These are phyloP conservation scores for Hyphodiscus sp. DNA, from an alignment of 2,329 filamentous ascomycete species.

Conservation along the genomic window DNA sequence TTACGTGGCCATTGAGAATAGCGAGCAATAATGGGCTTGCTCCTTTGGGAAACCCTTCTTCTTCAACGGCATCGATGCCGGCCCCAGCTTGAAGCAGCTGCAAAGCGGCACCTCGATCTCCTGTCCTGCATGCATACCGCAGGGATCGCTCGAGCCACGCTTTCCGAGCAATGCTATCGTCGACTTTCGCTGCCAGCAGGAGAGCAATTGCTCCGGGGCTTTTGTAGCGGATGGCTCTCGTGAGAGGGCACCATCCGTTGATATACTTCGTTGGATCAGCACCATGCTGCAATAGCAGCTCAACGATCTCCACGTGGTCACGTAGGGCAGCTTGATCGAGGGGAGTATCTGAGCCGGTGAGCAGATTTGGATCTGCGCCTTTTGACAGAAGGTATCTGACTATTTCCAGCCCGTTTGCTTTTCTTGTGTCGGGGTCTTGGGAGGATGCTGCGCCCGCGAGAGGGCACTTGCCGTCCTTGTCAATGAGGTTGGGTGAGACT, in stretches of 20 bases:
- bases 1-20: constrained; percentile 2
- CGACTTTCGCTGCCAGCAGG: constrained; percentile 1
- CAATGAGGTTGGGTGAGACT: constrained; percentile 4
- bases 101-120: constrained; percentile 2
- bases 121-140: constrained; percentile 1
- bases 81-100: constrained; percentile 8
- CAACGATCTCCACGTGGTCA: neutral
- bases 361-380: neutral
- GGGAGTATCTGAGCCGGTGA: neutral
- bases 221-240: constrained; percentile 8
- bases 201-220: constrained; percentile 1
- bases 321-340: neutral
- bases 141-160: constrained; percentile 3
- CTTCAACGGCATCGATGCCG: constrained; percentile 3
- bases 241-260: constrained; percentile 2
- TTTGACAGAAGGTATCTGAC: constrained; percentile 8
- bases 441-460: neutral
- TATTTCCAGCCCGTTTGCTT: constrained; percentile 7
- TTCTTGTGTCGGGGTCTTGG: neutral
- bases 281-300: neutral
- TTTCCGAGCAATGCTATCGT: neutral
- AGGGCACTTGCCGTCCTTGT: constrained; percentile 1
- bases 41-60: neutral
- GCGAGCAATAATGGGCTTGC: constrained; percentile 8
- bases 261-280: neutral